Conservation (phyloP, 441 rosid genomes). For the Gossypium gossypioides region DNA sequence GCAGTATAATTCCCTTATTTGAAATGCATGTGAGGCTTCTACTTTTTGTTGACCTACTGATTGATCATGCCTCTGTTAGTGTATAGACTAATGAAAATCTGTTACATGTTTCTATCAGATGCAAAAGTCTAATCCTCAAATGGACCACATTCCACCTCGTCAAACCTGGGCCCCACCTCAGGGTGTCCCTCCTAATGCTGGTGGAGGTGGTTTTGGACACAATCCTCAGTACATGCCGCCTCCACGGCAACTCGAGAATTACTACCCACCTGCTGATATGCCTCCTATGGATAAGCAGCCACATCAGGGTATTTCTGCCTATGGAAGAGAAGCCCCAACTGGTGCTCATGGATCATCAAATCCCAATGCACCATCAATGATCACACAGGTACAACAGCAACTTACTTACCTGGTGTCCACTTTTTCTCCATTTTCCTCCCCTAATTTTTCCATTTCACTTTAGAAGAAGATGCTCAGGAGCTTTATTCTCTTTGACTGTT, state of each 20-base stretch:
- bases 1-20: conserved; percentile 74
- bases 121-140: conserved; percentile 65
- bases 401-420: background rate
- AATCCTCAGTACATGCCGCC: conserved; percentile 78
- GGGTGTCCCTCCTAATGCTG: conserved; percentile 57
- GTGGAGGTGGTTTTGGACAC: conserved; percentile 67
- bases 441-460: conserved; percentile 35
- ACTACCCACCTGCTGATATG: conserved; percentile 68
- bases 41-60: background rate
- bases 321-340: conserved; percentile 84
- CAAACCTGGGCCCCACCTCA: conserved; percentile 92
- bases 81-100: conserved; percentile 5
- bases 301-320: conserved; percentile 88
- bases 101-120: conserved; percentile 36
- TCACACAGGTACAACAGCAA: conserved; percentile 53
- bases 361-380: conserved; percentile 74
- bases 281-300: conserved; percentile 82
- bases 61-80: background rate
- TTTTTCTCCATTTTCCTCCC: background rate
- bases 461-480: background rate
- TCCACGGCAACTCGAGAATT: conserved; percentile 62
- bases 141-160: conserved; percentile 83
- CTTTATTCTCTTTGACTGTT: background rate
- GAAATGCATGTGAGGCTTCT: conserved; percentile 60
- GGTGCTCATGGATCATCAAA: conserved; percentile 52